Evolutionary conservation across 1,139 yeast genomes (phyloP), one percentile per base, ranked within the genome.

Genomic region (Hansenula lynferdii): DNA sequence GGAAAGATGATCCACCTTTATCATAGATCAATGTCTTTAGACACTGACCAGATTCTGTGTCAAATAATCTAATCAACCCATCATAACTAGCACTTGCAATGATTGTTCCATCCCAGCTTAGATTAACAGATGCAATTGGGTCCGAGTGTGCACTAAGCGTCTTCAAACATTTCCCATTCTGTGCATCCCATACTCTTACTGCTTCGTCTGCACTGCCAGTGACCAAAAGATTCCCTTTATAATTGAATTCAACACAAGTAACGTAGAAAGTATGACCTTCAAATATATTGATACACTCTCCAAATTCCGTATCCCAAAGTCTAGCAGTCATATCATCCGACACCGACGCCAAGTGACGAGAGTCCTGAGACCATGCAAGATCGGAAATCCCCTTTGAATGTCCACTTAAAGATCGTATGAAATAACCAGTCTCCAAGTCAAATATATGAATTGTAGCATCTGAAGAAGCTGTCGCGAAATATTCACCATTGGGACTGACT

Each of bases 71-170:
- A 25, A 86, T 80, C 45, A 85, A 67, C 4, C 98, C 98, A 60
- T 92, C 98, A 56, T 83, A 85, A 5, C 96, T 84, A 0, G 95
- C 95, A 47, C 96, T 84, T 5, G 82, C 85, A 15, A 92, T 73
- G 28, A 94, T 76, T 0, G 96, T 75, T 35, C 92, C 85, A 54
- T 92, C 98, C 39, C 80, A 82, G 2, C 79, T 70, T 38, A 92
- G 64, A 48, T 85, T 79, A 1, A 90, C 67, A 0, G 86, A 72
- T 34, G 86, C 79, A 2, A 92, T 85, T 0, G 97, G 95, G 50
- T 89, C 97, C 0, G 95, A 78, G 59, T 92, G 98, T 0, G 98
- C 97, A 15, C 96, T 86, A 41, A 92, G 65, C 0, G 95, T 86
- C 53, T 85, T 80, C 50, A 89, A 63, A 36, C 85, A 75, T 35